Evolutionary conservation across 1,139 yeast species (phyloP).

Genomic region (Zygosaccharomyces sapae): DNA sequence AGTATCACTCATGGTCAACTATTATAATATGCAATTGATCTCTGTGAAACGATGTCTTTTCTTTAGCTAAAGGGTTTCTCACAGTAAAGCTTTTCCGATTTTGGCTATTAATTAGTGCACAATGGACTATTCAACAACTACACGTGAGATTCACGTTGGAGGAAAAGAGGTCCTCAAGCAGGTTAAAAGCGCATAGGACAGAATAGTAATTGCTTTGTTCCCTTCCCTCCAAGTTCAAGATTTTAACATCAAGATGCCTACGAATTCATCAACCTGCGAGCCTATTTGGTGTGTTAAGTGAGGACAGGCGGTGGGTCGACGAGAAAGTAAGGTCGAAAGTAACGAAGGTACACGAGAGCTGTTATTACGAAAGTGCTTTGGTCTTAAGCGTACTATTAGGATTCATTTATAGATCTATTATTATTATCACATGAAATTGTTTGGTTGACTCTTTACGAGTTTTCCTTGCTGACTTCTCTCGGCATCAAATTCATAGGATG

Average conservation of each 20-base stretch:
- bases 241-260: too few relatives aligned
- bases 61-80: too few relatives aligned
- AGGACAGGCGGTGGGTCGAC: too few relatives aligned
- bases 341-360: too few relatives aligned
- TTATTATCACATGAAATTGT: conserved; percentile 1
- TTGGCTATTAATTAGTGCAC: background rate
- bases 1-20: conserved; percentile 31
- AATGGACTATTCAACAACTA: too few relatives aligned
- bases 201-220: background rate
- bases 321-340: too few relatives aligned
- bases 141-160: conserved; percentile 4
- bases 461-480: conserved; percentile 1
- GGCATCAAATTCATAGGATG: conserved; percentile 1
- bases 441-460: conserved; percentile 2
- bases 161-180: background rate
- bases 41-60: background rate
- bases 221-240: too few relatives aligned
- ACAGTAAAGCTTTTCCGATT: background rate
- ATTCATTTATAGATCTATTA: background rate
- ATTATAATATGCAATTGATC: background rate
- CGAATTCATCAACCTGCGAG: too few relatives aligned
- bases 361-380: too few relatives aligned
- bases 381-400: too few relatives aligned
- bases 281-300: too few relatives aligned
- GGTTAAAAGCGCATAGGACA: background rate